Evolutionary conservation across 2,329 filamentous ascomycete genomes (phyloP).

Genomic region (Albifimbria verrucaria): DNA sequence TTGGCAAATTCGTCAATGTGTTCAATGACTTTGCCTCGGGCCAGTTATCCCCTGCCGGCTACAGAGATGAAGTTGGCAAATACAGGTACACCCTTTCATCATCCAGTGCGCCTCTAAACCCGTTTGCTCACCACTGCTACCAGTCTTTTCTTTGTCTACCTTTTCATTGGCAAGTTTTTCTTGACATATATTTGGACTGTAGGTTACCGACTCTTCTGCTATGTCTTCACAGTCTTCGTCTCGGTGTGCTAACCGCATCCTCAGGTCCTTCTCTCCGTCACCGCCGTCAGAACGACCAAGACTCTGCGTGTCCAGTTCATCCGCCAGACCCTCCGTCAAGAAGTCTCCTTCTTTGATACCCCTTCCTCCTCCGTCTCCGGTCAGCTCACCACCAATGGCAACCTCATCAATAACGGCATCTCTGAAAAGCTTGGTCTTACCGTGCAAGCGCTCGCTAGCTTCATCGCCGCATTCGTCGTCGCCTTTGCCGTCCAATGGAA

Average conservation of each 20-base stretch:
- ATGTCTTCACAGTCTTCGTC: not conserved
- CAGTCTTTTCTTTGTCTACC: constrained; percentile 55
- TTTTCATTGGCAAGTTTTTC: constrained; percentile 52
- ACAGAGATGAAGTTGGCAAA: constrained; percentile 45
- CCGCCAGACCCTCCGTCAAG: constrained; percentile 41
- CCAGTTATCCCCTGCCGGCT: constrained; percentile 38
- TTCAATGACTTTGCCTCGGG: constrained; percentile 55
- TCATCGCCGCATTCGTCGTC: constrained; percentile 36
- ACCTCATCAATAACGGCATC: constrained; percentile 41
- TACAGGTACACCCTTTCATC: constrained; percentile 31
- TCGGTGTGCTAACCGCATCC: constrained; percentile 4
- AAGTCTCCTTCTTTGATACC: constrained; percentile 53
- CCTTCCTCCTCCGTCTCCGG: constrained; percentile 40
- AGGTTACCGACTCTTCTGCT: constrained; percentile 12
- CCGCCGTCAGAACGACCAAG: constrained; percentile 34
- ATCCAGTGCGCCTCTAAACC: no score
- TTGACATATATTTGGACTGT: constrained; percentile 55
- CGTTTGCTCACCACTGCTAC: no score
- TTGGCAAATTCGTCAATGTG: constrained; percentile 50
- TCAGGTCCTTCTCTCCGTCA: constrained; percentile 32
- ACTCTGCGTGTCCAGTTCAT: constrained; percentile 35
- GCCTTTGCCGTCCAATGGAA: constrained; percentile 40
- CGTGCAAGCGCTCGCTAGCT: constrained; percentile 36
- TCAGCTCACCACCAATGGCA: constrained; percentile 46
- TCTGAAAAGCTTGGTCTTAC: constrained; percentile 42